These are phyloP conservation scores for Didymella segeticola DNA, from an alignment of 2,329 filamentous ascomycete genomes.

Conservation along the genomic window DNA sequence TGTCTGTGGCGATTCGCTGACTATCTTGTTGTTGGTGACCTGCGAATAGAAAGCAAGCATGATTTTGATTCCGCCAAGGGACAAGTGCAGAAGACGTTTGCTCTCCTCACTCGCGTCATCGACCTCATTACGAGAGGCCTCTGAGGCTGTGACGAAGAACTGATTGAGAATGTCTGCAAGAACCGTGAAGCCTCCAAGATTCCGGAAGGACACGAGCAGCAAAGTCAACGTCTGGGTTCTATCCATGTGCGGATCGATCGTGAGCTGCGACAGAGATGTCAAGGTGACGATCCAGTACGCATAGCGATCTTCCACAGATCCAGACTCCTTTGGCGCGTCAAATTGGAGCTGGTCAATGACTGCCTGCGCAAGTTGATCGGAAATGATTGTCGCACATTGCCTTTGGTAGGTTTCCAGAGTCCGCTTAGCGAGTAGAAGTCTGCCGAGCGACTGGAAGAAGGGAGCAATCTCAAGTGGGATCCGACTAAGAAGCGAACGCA, in stretches of 20 bases:
- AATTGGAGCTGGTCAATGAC: constrained; percentile 71
- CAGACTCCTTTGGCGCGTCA: constrained; percentile 54
- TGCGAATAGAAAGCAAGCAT: constrained; percentile 83
- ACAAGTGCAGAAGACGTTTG: constrained; percentile 52
- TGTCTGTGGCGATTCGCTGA: constrained; percentile 77
- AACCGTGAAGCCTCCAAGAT: constrained; percentile 75
- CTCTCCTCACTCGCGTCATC: constrained; percentile 55
- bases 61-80: constrained; percentile 73
- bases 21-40: constrained; percentile 77
- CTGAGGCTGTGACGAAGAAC: constrained; percentile 67
- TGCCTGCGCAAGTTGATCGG: constrained; percentile 73
- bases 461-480: constrained; percentile 81
- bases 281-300: constrained; percentile 84
- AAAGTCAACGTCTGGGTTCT: constrained; percentile 63
- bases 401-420: constrained; percentile 69
- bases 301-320: constrained; percentile 68
- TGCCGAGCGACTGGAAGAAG: constrained; percentile 85
- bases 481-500: constrained; percentile 78
- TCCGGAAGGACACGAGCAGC: constrained; percentile 86
- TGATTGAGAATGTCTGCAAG: constrained; percentile 75
- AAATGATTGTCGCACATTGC: constrained; percentile 67
- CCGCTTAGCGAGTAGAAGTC: constrained; percentile 77
- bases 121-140: constrained; percentile 52
- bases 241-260: constrained; percentile 69
- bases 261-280: constrained; percentile 76